Percentiles rank a stretch among this genome's conserved stretches.
phyloP scores from a whole-genome alignment of 1,284 basidiomycete genomes.

The Boletus smithii region DNA sequence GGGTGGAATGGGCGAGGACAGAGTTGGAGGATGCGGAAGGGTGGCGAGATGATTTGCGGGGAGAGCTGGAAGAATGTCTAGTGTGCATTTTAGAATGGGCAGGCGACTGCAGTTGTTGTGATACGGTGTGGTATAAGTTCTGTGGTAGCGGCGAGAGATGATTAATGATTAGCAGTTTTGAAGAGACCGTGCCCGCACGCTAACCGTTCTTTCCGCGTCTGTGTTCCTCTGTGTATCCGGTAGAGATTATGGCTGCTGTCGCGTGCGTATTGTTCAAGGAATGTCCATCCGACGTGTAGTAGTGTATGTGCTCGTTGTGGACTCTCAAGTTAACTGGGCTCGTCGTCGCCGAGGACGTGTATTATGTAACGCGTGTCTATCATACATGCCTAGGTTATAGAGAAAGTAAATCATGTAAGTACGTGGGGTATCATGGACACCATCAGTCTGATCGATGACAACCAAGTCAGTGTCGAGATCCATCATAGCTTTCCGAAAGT shows the following conservation, averaged over 20 bases:
- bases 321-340: too few species aligned
- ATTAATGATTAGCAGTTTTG: too few species aligned
- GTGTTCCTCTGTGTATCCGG: slow-evolving; percentile 2
- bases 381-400: too few species aligned
- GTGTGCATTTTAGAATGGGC: slow-evolving; percentile 23
- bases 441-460: too few species aligned
- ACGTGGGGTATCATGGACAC: too few species aligned
- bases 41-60: slow-evolving; percentile 32
- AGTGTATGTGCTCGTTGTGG: not conserved
- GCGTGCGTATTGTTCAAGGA: slow-evolving; percentile 23
- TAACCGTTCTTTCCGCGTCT: slow-evolving; percentile 3
- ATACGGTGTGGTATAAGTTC: slow-evolving; percentile 7
- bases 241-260: slow-evolving; percentile 1
- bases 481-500: too few species aligned
- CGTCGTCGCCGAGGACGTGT: slow-evolving; percentile 2
- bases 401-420: too few species aligned
- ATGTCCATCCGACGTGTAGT: slow-evolving; percentile 29
- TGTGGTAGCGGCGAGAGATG: too few species aligned
- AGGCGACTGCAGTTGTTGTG: slow-evolving; percentile 1
- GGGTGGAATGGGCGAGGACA: slow-evolving; percentile 19
- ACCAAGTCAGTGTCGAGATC: too few species aligned
- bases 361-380: slow-evolving; percentile 22
- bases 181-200: too few species aligned
- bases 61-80: slow-evolving; percentile 29
- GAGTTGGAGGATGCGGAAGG: slow-evolving; percentile 24